Conservation (phyloP, 352 stramenopile species). For the Globisporangium middletonii region DNA sequence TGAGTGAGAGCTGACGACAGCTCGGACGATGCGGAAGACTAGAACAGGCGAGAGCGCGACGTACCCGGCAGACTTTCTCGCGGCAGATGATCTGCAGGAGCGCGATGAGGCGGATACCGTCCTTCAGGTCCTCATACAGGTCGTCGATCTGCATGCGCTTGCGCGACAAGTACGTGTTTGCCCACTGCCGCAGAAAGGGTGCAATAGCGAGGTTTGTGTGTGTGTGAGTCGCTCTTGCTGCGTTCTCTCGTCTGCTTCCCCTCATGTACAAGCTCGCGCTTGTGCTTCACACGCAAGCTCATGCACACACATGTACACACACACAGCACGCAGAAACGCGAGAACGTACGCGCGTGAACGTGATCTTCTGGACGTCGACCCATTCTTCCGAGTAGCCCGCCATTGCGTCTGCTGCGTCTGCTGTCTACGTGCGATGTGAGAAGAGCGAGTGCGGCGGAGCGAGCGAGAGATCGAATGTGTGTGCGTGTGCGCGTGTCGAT, state of each 20-base stretch:
- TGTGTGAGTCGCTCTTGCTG: not conserved
- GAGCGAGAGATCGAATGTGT: constrained; percentile 7
- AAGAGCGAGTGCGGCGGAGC: not conserved
- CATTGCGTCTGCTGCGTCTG: constrained; percentile 29
- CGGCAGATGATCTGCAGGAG: constrained; percentile 87
- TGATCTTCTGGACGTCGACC: constrained; percentile 90
- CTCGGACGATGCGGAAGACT: too few species aligned
- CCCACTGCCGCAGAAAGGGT: constrained; percentile 45
- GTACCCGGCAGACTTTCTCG: constrained; percentile 82
- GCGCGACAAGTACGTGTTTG: constrained; percentile 85
- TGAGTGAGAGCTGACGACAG: not conserved
- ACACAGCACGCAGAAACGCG: not conserved
- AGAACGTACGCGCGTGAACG: constrained; percentile 80
- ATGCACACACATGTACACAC: not conserved
- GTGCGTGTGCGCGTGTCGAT: not conserved
- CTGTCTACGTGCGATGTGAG: not conserved
- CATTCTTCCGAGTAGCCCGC: constrained; percentile 73
- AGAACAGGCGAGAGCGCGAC: constrained; percentile 6
- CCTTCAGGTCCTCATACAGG: constrained; percentile 84
- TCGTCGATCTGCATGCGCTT: constrained; percentile 88
- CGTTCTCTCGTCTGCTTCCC: not conserved
- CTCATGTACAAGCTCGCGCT: too few species aligned
- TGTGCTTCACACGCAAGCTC: too few species aligned
- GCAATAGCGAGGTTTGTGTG: not conserved
- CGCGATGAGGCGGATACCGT: constrained; percentile 83